Conservation (phyloP, 1,284 basidiomycete genomes). For the Trametes pubescens region DNA sequence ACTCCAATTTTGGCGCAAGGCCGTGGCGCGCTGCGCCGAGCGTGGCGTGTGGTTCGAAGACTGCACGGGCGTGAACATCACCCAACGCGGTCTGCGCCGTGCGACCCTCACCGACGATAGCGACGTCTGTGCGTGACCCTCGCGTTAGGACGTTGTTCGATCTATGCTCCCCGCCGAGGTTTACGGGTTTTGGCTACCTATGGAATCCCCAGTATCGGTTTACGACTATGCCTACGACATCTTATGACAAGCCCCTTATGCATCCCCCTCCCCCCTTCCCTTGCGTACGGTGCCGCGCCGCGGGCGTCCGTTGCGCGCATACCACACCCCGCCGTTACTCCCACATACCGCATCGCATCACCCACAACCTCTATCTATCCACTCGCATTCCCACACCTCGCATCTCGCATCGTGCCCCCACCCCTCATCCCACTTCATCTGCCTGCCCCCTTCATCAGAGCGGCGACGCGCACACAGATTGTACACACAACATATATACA, state of each 20-base stretch:
- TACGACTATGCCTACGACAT: slow-evolving; percentile 30
- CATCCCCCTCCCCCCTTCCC: background rate
- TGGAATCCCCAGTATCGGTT: slow-evolving; percentile 7
- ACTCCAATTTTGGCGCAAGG: slow-evolving; percentile 57
- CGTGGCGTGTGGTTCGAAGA: slow-evolving; percentile 66
- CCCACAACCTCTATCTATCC: background rate
- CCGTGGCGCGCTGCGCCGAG: slow-evolving; percentile 55
- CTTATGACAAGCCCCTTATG: slow-evolving; percentile 16
- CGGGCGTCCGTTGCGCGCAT: background rate
- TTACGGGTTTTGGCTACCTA: slow-evolving; percentile 15
- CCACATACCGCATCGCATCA: background rate
- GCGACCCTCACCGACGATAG: slow-evolving; percentile 26
- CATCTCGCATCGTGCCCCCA: background rate
- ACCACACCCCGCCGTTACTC: slow-evolving; percentile 5
- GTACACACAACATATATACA: slow-evolving; percentile 19
- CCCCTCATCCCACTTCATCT: background rate
- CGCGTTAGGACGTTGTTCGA: background rate
- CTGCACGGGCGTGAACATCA: slow-evolving; percentile 53
- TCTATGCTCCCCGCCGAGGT: background rate
- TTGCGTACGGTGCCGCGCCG: background rate
- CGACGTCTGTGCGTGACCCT: background rate
- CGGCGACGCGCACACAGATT: background rate
- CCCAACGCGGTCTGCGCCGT: slow-evolving; percentile 40
- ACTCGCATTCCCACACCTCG: background rate
- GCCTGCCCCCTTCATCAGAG: background rate